Evolutionary conservation across 2,329 filamentous ascomycete genomes (phyloP), one percentile per base, ranked within the genome.

Genomic region (Fusarium coffeatum): DNA sequence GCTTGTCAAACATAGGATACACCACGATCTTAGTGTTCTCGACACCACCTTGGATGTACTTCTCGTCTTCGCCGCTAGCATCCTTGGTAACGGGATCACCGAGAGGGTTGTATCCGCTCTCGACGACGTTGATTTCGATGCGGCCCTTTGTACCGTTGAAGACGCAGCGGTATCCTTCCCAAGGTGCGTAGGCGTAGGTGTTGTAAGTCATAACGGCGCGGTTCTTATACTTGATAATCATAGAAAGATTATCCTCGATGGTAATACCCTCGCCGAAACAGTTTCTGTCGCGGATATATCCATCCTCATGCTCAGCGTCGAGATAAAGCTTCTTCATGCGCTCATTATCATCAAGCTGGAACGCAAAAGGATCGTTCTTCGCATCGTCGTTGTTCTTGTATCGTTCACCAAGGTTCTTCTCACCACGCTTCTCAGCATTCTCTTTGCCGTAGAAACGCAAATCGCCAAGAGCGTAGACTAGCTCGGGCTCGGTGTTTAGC

Each of bases 231-330:
- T 84, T 80, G 32, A 90, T 85, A 53, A 90, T 80, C 57, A 90
- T 79, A 37, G 82, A 87, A 81, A 90, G 86, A 3, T 87, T 90
- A 71, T 90, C 88, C 76, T 90, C 88, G 64, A 90, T 90, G 61
- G 82, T 88, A 56, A 90, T 88, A 1, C 87, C 88, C 64, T 90
- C 88, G 0, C 85, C 83, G 54, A 90, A 90, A 5, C 89, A 87
- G 69, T 84, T 88, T 73, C 89, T 87, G 69, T 90, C 88, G 1
- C 88, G 84, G 59, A 86, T 83, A 63, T 90, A 90, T 1, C 83
- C 83, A 67, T 90, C 88, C 71, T 90, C 88, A 63, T 89, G 84
- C 80, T 90, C 88, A 0, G 88, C 88, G 27, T 89, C 86, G 0
- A 88, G 81, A 66, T 89, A 90, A 78, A 89, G 80, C 22, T 82